Percentiles rank a stretch among this genome's conserved stretches.
These are phyloP conservation scores for Podospora bellae-mahoneyi DNA, from an alignment of 495 filamentous ascomycete genomes.

Conservation along the genomic window DNA sequence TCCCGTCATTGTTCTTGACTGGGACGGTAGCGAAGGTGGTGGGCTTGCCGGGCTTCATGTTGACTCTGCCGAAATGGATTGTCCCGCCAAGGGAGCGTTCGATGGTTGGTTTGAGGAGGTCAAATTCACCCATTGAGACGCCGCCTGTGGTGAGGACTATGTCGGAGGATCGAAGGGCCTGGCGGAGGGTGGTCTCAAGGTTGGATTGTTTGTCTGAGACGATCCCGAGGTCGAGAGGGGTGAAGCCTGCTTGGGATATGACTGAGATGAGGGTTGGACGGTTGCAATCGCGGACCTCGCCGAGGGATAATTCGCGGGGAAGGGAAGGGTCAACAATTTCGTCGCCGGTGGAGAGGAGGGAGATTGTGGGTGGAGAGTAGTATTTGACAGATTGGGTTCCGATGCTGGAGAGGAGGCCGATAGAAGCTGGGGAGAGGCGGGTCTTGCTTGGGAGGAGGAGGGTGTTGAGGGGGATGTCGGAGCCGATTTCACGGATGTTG, in stretches of 20 bases:
- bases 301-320: slow-evolving; percentile 59
- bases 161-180: slow-evolving; percentile 69
- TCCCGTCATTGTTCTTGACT: slow-evolving; percentile 53
- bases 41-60: slow-evolving; percentile 97
- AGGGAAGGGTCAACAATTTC: slow-evolving; percentile 80
- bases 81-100: slow-evolving; percentile 86
- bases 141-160: slow-evolving; percentile 90
- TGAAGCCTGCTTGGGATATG: slow-evolving; percentile 69
- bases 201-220: slow-evolving; percentile 73
- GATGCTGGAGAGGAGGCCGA: slow-evolving; percentile 83
- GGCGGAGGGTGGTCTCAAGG: slow-evolving; percentile 71
- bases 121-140: slow-evolving; percentile 97
- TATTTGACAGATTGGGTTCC: slow-evolving; percentile 57
- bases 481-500: slow-evolving; percentile 88
- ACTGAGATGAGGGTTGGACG: slow-evolving; percentile 79
- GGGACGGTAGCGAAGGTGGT: slow-evolving; percentile 93
- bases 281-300: slow-evolving; percentile 92
- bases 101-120: slow-evolving; percentile 95
- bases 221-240: slow-evolving; percentile 83
- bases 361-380: slow-evolving; percentile 74
- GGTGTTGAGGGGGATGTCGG: slow-evolving; percentile 69
- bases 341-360: slow-evolving; percentile 90
- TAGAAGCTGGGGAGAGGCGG: slow-evolving; percentile 81
- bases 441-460: slow-evolving; percentile 72
- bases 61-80: slow-evolving; percentile 93